These are phyloP conservation scores for Cryptococcus hybrid DNA, from an alignment of 1,284 basidiomycete genomes.

Conservation along the genomic window DNA sequence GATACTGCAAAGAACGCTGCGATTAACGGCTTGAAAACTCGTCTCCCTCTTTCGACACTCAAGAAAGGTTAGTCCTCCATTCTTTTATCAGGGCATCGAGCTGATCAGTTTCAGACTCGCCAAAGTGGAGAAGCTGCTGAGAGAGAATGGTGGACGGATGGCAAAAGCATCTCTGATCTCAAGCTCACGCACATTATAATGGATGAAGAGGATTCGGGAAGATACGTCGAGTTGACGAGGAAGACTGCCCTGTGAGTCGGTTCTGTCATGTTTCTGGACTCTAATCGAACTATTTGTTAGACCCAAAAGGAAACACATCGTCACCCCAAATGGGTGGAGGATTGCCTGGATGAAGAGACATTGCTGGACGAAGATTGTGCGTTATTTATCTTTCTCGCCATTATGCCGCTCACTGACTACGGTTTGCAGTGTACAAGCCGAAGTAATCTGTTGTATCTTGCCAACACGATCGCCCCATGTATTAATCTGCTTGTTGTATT, in stretches of 20 bases:
- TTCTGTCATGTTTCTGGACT: not conserved
- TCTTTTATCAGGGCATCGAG: not conserved
- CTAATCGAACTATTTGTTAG: constrained; percentile 47
- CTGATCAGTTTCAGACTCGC: constrained; percentile 56
- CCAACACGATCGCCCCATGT: too few relatives aligned
- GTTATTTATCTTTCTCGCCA: constrained; percentile 3
- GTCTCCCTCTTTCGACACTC: constrained; percentile 53
- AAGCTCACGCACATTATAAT: constrained; percentile 81
- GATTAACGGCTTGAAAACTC: constrained; percentile 60
- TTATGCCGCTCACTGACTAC: too few relatives aligned
- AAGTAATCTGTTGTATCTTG: too few relatives aligned
- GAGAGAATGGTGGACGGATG: constrained; percentile 67
- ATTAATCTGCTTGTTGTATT: too few relatives aligned
- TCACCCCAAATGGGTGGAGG: constrained; percentile 71
- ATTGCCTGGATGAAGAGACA: constrained; percentile 74
- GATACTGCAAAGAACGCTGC: constrained; percentile 73
- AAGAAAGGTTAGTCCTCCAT: constrained; percentile 53
- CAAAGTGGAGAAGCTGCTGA: constrained; percentile 58
- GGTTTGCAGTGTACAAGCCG: too few relatives aligned
- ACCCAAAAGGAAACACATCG: constrained; percentile 72
- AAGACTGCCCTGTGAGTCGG: not conserved
- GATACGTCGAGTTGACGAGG: constrained; percentile 66
- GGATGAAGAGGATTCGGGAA: constrained; percentile 55
- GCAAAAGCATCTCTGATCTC: constrained; percentile 62
- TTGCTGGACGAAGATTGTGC: constrained; percentile 67